Evolutionary conservation across 176 grass and related monocot species (phyloP).

Genomic region (Eragrostis curvula): DNA sequence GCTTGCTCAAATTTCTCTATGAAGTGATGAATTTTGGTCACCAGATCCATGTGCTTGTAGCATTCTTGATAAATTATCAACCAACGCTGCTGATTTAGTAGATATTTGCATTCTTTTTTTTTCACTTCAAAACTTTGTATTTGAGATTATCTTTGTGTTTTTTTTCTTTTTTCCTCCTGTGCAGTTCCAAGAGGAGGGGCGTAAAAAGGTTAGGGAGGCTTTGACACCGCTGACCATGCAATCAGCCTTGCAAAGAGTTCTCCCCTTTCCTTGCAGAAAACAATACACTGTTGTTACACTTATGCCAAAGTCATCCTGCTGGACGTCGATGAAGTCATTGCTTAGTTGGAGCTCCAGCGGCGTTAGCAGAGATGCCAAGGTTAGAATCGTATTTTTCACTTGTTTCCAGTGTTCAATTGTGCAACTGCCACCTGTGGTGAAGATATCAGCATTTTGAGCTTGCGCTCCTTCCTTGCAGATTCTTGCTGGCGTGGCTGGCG

Average conservation of each 20-base stretch:
- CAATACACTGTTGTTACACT: slow-evolving; percentile 96
- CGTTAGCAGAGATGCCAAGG: slow-evolving; percentile 84
- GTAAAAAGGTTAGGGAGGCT: slow-evolving; percentile 81
- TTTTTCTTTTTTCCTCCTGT: slow-evolving; percentile 19
- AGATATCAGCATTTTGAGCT: slow-evolving; percentile 19
- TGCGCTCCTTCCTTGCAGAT: slow-evolving; percentile 67
- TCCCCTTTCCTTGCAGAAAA: slow-evolving; percentile 88
- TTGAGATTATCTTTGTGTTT: slow-evolving; percentile 9
- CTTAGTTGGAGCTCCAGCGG: slow-evolving; percentile 63
- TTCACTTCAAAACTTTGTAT: not conserved
- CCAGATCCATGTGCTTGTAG: slow-evolving; percentile 11
- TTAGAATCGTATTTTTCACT: slow-evolving; percentile 40
- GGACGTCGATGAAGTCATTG: slow-evolving; percentile 67
- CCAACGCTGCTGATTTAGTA: slow-evolving; percentile 19
- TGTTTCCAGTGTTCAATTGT: not conserved
- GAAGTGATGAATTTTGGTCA: slow-evolving; percentile 6
- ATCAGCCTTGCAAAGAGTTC: slow-evolving; percentile 80
- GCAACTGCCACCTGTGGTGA: not conserved
- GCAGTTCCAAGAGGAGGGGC: slow-evolving; percentile 91
- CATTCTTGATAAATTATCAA: slow-evolving; percentile 14
- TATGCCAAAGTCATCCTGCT: slow-evolving; percentile 82
- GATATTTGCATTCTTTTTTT: slow-evolving; percentile 30
- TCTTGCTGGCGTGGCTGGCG: slow-evolving; percentile 77
- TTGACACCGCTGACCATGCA: slow-evolving; percentile 63
- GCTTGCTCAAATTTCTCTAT: not conserved